Evolutionary conservation across 2,329 filamentous ascomycete genomes (phyloP).

Genomic region (Volutella citrinella): DNA sequence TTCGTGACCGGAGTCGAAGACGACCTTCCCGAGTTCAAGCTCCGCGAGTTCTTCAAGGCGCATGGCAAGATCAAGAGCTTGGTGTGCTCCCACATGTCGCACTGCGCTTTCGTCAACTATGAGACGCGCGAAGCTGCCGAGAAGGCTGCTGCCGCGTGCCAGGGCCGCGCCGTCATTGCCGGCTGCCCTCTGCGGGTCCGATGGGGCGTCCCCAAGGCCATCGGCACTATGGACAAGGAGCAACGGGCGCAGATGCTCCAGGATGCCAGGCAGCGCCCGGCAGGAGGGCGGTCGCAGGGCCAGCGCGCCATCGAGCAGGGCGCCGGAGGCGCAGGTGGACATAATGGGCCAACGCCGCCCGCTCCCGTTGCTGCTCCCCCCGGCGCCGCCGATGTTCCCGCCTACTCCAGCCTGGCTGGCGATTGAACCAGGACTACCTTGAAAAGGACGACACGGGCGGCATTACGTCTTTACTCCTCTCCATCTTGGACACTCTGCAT

Average conservation of each 20-base stretch:
- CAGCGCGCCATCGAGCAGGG: constrained; percentile 29
- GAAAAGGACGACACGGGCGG: constrained; percentile 22
- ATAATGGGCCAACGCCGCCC: constrained; percentile 16
- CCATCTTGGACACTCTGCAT: too few species aligned
- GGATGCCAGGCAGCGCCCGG: constrained; percentile 56
- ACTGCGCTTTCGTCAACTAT: constrained; percentile 96
- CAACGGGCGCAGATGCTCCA: constrained; percentile 77
- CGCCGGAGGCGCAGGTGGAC: constrained; percentile 17
- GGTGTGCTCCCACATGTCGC: constrained; percentile 94
- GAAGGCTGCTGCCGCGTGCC: constrained; percentile 76
- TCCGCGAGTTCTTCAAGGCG: constrained; percentile 84
- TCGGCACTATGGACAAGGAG: constrained; percentile 89
- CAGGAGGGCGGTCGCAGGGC: constrained; percentile 12
- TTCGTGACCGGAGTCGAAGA: constrained; percentile 96
- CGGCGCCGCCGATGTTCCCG: constrained; percentile 66
- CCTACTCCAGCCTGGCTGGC: constrained; percentile 82
- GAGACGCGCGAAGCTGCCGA: constrained; percentile 82
- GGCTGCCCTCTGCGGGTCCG: constrained; percentile 87
- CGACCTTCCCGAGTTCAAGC: constrained; percentile 86
- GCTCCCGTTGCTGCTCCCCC: constrained; percentile 70
- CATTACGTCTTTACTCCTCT: constrained; percentile 16
- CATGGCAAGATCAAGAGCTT: constrained; percentile 90
- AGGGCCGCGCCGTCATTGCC: constrained; percentile 84
- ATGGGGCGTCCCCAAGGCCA: constrained; percentile 89
- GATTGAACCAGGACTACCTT: too few species aligned